Conservation (phyloP, 2,329 filamentous ascomycete genomes). For the Huntiella moniliformis region DNA sequence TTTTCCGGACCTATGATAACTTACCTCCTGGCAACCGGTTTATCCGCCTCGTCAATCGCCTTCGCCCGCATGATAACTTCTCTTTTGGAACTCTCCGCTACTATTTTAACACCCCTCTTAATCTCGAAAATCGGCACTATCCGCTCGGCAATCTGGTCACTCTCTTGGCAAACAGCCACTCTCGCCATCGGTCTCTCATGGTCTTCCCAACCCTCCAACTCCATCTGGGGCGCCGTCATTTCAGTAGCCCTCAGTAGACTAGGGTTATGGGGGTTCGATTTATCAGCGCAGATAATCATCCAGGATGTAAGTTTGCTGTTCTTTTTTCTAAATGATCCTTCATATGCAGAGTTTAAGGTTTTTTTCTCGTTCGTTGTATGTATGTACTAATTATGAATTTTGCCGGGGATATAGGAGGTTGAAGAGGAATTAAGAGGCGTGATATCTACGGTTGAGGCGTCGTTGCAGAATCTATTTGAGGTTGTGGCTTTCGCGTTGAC, state of each 20-base stretch:
- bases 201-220: slow-evolving; percentile 16
- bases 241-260: slow-evolving; percentile 37
- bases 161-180: slow-evolving; percentile 47
- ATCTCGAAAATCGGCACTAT: slow-evolving; percentile 37
- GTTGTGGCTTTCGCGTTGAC: slow-evolving; percentile 47
- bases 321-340: neutral
- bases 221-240: slow-evolving; percentile 23
- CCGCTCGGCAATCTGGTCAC: slow-evolving; percentile 51
- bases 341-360: neutral
- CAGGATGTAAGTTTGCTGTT: slow-evolving; percentile 30
- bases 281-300: slow-evolving; percentile 39
- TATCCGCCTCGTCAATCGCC: slow-evolving; percentile 32
- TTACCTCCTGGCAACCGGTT: slow-evolving; percentile 36
- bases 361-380: neutral
- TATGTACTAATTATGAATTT: neutral
- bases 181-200: slow-evolving; percentile 26
- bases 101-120: slow-evolving; percentile 37
- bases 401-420: slow-evolving; percentile 26
- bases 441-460: slow-evolving; percentile 50
- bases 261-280: slow-evolving; percentile 43
- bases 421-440: slow-evolving; percentile 37
- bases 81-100: slow-evolving; percentile 39
- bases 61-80: slow-evolving; percentile 33
- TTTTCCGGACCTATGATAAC: slow-evolving; percentile 47
- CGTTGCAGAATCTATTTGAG: slow-evolving; percentile 52